A percentile compares a stretch with the other conserved stretches of the same genome.
phyloP scores from a whole-genome alignment of 2,329 filamentous ascomycete species.

The Fusarium tjaetaba region DNA sequence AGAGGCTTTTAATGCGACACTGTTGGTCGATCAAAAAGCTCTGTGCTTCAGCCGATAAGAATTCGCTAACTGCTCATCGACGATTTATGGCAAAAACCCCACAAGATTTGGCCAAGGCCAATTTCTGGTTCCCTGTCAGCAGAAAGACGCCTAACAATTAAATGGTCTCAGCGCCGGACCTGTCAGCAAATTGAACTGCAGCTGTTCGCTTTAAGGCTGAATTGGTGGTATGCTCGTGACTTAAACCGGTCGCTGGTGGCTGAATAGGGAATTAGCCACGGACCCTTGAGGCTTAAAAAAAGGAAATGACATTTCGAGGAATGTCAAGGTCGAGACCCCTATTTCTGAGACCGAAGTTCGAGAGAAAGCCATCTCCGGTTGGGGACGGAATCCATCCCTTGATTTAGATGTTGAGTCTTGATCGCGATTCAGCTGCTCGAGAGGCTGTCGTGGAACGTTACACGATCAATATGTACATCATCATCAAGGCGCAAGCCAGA shows the following conservation, averaged over 20 bases:
- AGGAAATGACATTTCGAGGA: not conserved
- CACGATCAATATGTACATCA: slow-evolving; percentile 1
- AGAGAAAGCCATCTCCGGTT: not conserved
- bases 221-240: slow-evolving; percentile 2
- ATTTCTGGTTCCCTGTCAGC: not conserved
- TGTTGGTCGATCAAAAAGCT: slow-evolving; percentile 13
- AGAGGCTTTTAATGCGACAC: slow-evolving; percentile 7
- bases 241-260: not conserved
- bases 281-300: slow-evolving; percentile 24
- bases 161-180: not conserved
- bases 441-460: slow-evolving; percentile 2
- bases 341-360: not conserved
- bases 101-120: not conserved
- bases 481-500: not conserved
- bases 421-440: not conserved
- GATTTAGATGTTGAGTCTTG: not conserved
- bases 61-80: not conserved
- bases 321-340: not conserved
- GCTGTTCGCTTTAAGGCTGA: slow-evolving; percentile 15
- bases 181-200: not conserved
- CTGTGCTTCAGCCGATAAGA: slow-evolving; percentile 3
- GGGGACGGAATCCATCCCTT: not conserved
- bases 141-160: not conserved
- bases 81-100: not conserved
- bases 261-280: slow-evolving; percentile 7